Evolutionary conservation across 495 filamentous ascomycete species (phyloP), one percentile per base, ranked within the genome.

Genomic region (Umbilicaria muhlenbergii): DNA sequence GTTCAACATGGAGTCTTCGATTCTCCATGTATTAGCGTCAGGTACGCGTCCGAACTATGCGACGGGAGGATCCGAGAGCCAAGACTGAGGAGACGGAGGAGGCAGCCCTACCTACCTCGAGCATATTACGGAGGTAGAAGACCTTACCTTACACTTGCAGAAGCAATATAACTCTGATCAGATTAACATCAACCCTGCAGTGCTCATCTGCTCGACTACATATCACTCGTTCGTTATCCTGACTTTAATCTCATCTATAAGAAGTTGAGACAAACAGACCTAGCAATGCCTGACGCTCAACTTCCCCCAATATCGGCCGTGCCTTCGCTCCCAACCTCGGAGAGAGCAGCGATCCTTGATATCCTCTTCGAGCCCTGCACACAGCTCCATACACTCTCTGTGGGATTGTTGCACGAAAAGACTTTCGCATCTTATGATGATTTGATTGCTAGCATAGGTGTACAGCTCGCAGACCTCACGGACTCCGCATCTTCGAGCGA

Each of bases 361-460:
- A 67, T 70, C 5, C 82, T 95, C 39, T 96, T 95, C 63, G 89
- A 96, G 54, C 80, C 89, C 12, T 86, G 78, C 13, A 60, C 73
- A 8, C 73, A 81, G 24, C 70, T 95, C 3, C 83, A 87, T 56
- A 65, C 70, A 17, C 68, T 94, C 38, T 75, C 78, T 42, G 55
- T 83, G 16, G 77, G 81, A 2, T 58, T 77, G 11, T 69, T 92
- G 12, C 70, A 69, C 42, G 67, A 70, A n/a, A 65, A 73, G 35
- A 61, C 62, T 3, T 89, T 86, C 65, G 45, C 62, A 10, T 77
- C 67, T 40, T 85, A 78, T 56, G 51, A 65, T 50, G 68, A 60
- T 45, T 68, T 80, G 16, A 75, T 81, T 45, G 70, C 71, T 33
- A 69, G 68, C 31, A 65, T 85, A 16, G 69, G 71, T 12, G 58